Evolutionary conservation across 352 stramenopile genomes (phyloP).

Genomic region (Phytopythium vexans): DNA sequence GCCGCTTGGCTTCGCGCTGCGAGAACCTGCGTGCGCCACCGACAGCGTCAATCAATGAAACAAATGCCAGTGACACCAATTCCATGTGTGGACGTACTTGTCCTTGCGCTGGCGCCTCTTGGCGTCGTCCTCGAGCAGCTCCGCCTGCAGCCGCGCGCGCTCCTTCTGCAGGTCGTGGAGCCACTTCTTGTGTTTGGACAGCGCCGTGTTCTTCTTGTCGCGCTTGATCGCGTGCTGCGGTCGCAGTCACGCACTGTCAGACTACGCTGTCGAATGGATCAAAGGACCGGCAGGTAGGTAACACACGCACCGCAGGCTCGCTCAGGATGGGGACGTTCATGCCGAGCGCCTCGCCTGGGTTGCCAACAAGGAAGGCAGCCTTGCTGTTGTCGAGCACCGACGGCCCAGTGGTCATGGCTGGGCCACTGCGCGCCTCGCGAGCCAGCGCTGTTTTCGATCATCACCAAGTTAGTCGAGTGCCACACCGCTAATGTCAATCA

Average conservation of each 20-base stretch:
- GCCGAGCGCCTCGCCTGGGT: constrained; percentile 61
- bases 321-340: constrained; percentile 80
- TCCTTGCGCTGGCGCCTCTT: constrained; percentile 66
- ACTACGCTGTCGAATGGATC: constrained; percentile 1
- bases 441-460: constrained; percentile 32
- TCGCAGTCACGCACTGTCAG: background rate
- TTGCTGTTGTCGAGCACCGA: constrained; percentile 43
- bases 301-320: constrained; percentile 49
- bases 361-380: constrained; percentile 68
- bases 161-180: constrained; percentile 91
- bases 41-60: background rate
- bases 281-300: too few relatives aligned
- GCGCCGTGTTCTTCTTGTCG: constrained; percentile 89
- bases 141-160: constrained; percentile 77
- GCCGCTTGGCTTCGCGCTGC: constrained; percentile 74
- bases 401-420: constrained; percentile 21
- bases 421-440: constrained; percentile 45
- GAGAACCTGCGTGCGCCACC: constrained; percentile 36
- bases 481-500: too few relatives aligned
- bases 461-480: too few relatives aligned
- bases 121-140: constrained; percentile 72
- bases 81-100: constrained; percentile 16
- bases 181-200: constrained; percentile 94
- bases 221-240: constrained; percentile 69
- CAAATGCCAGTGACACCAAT: background rate